A percentile compares a stretch with the other conserved stretches of the same genome.
These are phyloP conservation scores for Penicillium vulpinum DNA, from an alignment of 2,329 filamentous ascomycete genomes.

Conservation along the genomic window DNA sequence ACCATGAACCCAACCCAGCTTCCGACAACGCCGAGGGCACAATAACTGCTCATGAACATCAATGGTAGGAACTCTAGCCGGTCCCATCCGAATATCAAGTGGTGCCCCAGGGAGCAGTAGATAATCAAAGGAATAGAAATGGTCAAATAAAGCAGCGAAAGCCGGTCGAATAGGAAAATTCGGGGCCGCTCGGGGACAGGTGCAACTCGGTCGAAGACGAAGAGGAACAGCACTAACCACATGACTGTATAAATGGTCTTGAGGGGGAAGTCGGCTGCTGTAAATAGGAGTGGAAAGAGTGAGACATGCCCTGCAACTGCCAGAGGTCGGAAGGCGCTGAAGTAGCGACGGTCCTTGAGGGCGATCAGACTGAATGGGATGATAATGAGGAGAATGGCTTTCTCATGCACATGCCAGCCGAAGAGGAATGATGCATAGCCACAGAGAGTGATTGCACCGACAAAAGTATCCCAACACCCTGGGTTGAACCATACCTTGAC, in stretches of 20 bases:
- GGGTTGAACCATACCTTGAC: conserved; percentile 78
- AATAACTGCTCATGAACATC: conserved; percentile 97
- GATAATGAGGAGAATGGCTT: conserved; percentile 90
- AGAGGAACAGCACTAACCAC: conserved; percentile 84
- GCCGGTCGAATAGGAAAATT: conserved; percentile 87
- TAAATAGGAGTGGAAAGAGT: conserved; percentile 91
- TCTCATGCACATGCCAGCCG: conserved; percentile 98
- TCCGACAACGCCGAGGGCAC: conserved; percentile 87
- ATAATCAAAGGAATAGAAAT: conserved; percentile 84
- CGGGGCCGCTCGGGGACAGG: conserved; percentile 77
- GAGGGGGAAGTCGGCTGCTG: conserved; percentile 85
- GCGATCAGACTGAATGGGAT: conserved; percentile 93
- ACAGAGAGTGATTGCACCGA: conserved; percentile 86
- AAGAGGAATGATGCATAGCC: conserved; percentile 97
- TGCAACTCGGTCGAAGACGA: conserved; percentile 82
- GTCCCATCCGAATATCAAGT: conserved; percentile 72
- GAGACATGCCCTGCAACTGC: conserved; percentile 94
- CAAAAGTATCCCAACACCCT: conserved; percentile 85
- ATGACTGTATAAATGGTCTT: conserved; percentile 91
- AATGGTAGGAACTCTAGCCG: conserved; percentile 84
- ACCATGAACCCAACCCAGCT: conserved; percentile 95
- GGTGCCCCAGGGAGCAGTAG: conserved; percentile 84
- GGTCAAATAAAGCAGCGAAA: conserved; percentile 85
- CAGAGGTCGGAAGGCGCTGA: conserved; percentile 86
- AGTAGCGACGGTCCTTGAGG: conserved; percentile 82